Percentiles rank a stretch among this genome's conserved stretches.
Conservation (phyloP, 495 filamentous ascomycete genomes). For the Aspergillus steynii region DNA sequence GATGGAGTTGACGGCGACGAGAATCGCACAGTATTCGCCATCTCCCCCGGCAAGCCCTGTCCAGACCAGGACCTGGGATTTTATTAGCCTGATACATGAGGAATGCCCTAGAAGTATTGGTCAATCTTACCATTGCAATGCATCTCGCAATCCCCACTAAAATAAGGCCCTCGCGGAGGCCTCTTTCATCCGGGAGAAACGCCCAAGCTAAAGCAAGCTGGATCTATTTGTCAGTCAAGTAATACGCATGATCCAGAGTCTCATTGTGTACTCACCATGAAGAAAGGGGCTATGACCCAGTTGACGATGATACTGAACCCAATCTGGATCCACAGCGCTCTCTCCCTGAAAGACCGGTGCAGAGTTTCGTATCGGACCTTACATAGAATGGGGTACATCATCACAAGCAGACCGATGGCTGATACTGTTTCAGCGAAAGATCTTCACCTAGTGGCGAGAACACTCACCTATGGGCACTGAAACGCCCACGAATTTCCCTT, state of each 20-base stretch:
- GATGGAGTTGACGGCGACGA: slow-evolving; percentile 85
- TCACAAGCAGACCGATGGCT: slow-evolving; percentile 82
- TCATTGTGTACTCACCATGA: slow-evolving; percentile 64
- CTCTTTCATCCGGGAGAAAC: slow-evolving; percentile 71
- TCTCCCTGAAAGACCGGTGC: slow-evolving; percentile 63
- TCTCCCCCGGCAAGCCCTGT: slow-evolving; percentile 77
- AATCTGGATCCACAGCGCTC: slow-evolving; percentile 76
- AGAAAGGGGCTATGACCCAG: slow-evolving; percentile 85
- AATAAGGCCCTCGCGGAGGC: slow-evolving; percentile 70
- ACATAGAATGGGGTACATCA: slow-evolving; percentile 96
- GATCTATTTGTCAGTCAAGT: slow-evolving; percentile 49
- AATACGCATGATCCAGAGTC: not conserved
- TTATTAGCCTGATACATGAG: slow-evolving; percentile 5
- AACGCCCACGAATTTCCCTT: slow-evolving; percentile 71
- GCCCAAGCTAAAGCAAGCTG: slow-evolving; percentile 79
- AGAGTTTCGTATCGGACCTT: slow-evolving; percentile 86
- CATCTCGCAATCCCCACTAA: slow-evolving; percentile 78
- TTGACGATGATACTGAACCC: slow-evolving; percentile 77
- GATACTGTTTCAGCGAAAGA: slow-evolving; percentile 2
- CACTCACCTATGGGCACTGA: slow-evolving; percentile 72
- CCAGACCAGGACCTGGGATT: slow-evolving; percentile 69
- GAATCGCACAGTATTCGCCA: slow-evolving; percentile 82
- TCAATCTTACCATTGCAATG: slow-evolving; percentile 72
- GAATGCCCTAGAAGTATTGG: not conserved
- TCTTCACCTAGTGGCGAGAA: not conserved